Evolutionary conservation across 441 rosid species (phyloP).

Genomic region (Jatropha podagrica): DNA sequence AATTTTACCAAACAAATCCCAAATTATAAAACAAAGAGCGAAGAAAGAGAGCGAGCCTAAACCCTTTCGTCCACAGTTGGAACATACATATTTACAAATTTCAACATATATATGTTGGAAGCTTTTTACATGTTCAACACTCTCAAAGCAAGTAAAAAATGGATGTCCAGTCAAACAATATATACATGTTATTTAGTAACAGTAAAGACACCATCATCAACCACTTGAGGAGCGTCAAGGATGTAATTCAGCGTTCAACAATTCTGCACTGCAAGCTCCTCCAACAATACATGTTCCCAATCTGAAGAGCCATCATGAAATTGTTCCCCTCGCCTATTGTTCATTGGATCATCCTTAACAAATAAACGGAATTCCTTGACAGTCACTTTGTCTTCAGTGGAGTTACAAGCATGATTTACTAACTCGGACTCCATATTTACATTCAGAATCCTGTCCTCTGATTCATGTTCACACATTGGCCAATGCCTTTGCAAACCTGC

Average conservation of each 20-base stretch:
- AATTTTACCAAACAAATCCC: no score
- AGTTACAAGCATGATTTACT: constrained; percentile 9
- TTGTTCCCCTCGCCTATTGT: constrained; percentile 19
- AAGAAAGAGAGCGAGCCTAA: neutral
- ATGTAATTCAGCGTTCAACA: constrained; percentile 22
- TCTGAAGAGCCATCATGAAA: constrained; percentile 49
- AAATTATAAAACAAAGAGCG: no score
- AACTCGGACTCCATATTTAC: constrained; percentile 10
- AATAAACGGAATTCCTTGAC: constrained; percentile 23
- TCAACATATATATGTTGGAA: no score
- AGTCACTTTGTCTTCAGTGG: constrained; percentile 19
- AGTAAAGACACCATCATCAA: neutral
- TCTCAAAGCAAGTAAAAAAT: neutral
- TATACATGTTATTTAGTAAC: constrained; percentile 10
- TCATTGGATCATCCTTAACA: constrained; percentile 26
- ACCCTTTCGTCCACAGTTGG: neutral
- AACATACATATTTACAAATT: neutral
- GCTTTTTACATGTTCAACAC: neutral
- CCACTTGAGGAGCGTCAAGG: neutral
- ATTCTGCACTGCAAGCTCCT: constrained; percentile 41
- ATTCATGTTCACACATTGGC: constrained; percentile 9
- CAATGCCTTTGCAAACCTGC: constrained; percentile 23
- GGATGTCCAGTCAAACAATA: constrained; percentile 5
- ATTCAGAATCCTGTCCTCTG: constrained; percentile 19
- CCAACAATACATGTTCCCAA: constrained; percentile 71